Evolutionary conservation across 2,329 filamentous ascomycete genomes (phyloP), one percentile per base, ranked within the genome.

Genomic region (Phialophora verrucosa): DNA sequence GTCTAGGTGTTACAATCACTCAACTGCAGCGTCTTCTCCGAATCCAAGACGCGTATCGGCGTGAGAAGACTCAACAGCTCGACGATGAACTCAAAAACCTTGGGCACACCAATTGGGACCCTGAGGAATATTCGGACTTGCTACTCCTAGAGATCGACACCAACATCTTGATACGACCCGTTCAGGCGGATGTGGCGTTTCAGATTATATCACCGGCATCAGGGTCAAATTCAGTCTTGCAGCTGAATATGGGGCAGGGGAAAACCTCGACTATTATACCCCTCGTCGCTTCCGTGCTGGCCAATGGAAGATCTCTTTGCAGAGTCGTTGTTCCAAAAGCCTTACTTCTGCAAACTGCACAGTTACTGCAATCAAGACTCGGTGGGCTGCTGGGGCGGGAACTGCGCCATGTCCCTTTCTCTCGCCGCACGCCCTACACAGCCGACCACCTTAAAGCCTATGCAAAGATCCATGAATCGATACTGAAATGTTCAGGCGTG

Each of bases 161-260:
- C 32, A 82, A 83, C 0, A 80, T 92, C 1, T 72, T 87, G 10
- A 87, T 92, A 7, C 83, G 90, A 0, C 72, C 79, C 0, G 82
- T 86, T 0, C 89, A 92, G 72, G 80, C 83, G 1, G 73, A 83
- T 1, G 87, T 92, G 58, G 85, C 88, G 0, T 51, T 64, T 0
- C 73, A 82, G 20, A 91, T 91, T 85, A 83, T 81, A 2, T 57
- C 70, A 0, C 82, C 83, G 0, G 32, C 44, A 44, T 65, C 59
- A 20, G 49, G 59, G 6, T 25, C 72, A 0, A 90, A 88, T 67
- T 75, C 81, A 0, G 83, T 88, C 0, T 83, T 90, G 79, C 88
- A 91, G 72, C 75, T 91, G 2, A 90, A 90, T 70, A 91, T 91
- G 88, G 89, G 89, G 0, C 84, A 90, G 72, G 89, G 59, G 0